phyloP scores from a whole-genome alignment of 257 asterid species.

The Agastache rugosa region DNA sequence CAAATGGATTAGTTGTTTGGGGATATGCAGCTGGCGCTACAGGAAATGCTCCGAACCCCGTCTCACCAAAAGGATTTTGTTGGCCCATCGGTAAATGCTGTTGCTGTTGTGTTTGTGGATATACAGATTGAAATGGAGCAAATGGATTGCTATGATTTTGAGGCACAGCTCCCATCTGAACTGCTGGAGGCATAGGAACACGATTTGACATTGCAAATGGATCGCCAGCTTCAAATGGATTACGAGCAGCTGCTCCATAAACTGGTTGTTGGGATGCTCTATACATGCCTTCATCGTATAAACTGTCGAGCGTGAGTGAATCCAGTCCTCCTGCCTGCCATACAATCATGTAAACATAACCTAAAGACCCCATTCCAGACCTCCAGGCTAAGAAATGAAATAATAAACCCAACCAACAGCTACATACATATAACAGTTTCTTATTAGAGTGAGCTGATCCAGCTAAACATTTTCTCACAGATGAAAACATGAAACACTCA shows the following conservation, averaged over 20 bases:
- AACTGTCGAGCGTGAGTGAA: conserved; percentile 71
- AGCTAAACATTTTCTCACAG: no score
- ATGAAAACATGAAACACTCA: no score
- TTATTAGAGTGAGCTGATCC: no score
- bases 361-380: background rate
- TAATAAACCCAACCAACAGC: no score
- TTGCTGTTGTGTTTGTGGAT: conserved; percentile 59
- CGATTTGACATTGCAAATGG: conserved; percentile 67
- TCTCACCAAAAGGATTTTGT: conserved; percentile 81
- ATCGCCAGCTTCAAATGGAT: conserved; percentile 81
- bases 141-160: conserved; percentile 69
- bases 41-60: conserved; percentile 59
- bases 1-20: conserved; percentile 78
- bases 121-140: conserved; percentile 68
- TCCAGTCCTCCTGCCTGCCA: conserved; percentile 92
- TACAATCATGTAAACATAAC: background rate
- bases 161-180: conserved; percentile 41
- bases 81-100: conserved; percentile 49
- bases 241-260: conserved; percentile 82
- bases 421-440: no score
- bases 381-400: no score
- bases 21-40: conserved; percentile 54
- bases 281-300: conserved; percentile 79
- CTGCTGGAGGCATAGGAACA: conserved; percentile 55
- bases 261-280: conserved; percentile 84